Base-by-base conservation (phyloP, 768 basidiomycete species). In the Lentinula sp. region DNA sequence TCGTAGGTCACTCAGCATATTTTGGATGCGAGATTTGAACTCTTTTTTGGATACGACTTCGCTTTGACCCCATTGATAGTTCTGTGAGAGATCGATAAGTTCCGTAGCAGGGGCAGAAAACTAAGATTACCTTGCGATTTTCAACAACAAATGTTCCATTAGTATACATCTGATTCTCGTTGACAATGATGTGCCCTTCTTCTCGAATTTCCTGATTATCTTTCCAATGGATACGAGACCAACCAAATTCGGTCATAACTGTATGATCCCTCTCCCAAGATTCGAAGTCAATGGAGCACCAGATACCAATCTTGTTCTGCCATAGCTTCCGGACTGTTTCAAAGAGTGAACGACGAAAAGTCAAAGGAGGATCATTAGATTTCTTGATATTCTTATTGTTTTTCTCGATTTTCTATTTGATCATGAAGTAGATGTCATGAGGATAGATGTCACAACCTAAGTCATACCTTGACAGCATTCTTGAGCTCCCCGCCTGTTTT, bases 211-310 rank as follows among this genome's bases (percentile, higher is more conserved):
- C 77, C 45, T 75, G 46, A 4, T 79, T 85, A 28, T 80, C 74
- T 53, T 82, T 74, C 84, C 86, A 91, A 8, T 73, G 76, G 35
- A 86, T 65, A 8, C 76, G 67, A 65, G 85, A 84, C 80, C 84
- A 93, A n/a, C 93, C 93, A 65, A 91, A 88, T 69, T 95, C 93
- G 28, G 90, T 92, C 63, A 93, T 76, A 4, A 56, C 7, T 20
- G 18, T 37, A n/a, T 91, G 88, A 46, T 91, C 89, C 45, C 72
- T 71, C 68, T 95, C 93, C 91, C 91, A 94, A 16, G 81, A 83
- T 72, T 94, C 93, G 63, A 94, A 87, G 70, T 94, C 93, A 55
- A 93, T 72, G 15, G 91, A 84, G 67, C 82, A 82, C 88, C 90
- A 93, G 4, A 82, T 81, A 45, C 90, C 91, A 28, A 70, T 77